Evolutionary conservation across 2,329 filamentous ascomycete species (phyloP).

Genomic region (Sphaerulina musiva): DNA sequence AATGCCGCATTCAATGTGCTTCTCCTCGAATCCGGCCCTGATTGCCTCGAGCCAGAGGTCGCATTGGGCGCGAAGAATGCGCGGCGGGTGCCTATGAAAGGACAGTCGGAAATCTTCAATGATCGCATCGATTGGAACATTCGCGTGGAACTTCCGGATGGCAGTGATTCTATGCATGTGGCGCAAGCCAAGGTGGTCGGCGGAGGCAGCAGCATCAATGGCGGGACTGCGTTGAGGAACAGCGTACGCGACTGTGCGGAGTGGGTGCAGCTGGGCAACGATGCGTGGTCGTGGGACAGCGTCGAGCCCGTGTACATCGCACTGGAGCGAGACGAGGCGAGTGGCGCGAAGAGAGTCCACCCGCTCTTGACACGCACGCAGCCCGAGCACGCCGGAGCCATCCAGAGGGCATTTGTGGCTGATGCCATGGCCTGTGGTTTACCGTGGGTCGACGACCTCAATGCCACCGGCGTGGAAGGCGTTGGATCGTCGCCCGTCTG

Average conservation of each 20-base stretch:
- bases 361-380: conserved; percentile 4
- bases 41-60: conserved; percentile 9
- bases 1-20: conserved; percentile 17
- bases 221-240: conserved; percentile 37
- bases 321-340: conserved; percentile 5
- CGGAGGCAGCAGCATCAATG: conserved; percentile 31
- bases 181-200: conserved; percentile 11
- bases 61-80: conserved; percentile 2
- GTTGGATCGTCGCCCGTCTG: conserved; percentile 1
- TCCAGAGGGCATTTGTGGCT: conserved; percentile 9
- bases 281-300: conserved; percentile 52
- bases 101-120: conserved; percentile 8
- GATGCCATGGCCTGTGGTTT: conserved; percentile 5
- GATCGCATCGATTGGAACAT: conserved; percentile 11
- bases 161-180: conserved; percentile 4
- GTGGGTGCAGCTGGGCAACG: conserved; percentile 54
- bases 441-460: conserved; percentile 7
- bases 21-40: conserved; percentile 21
- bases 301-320: conserved; percentile 6
- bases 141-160: background rate
- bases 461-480: conserved; percentile 5
- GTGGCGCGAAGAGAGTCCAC: background rate
- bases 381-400: conserved; percentile 4
- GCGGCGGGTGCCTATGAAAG: conserved; percentile 13
- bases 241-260: conserved; percentile 48